Percentiles rank a stretch among this genome's conserved stretches.
Evolutionary conservation across 83 land plant species (phyloP).

Genomic region (Picea engelmannii): DNA sequence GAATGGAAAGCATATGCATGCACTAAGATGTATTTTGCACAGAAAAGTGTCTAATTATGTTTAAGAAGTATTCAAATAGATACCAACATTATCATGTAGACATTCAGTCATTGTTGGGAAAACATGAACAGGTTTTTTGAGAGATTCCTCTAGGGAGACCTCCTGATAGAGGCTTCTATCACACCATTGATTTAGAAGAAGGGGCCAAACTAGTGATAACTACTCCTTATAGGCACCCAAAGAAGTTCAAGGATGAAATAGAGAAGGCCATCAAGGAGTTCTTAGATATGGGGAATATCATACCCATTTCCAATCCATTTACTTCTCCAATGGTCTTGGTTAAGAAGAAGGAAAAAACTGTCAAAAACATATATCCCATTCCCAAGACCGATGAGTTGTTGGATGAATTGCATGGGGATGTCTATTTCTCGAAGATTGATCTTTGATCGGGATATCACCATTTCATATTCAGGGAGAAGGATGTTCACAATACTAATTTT

Average conservation of each 20-base stretch:
- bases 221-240: neutral
- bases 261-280: neutral
- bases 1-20: neutral
- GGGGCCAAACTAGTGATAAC: neutral
- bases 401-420: no score
- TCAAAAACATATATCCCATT: neutral
- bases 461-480: neutral
- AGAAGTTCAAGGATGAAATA: neutral
- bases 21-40: neutral
- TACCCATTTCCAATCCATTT: neutral
- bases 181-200: neutral
- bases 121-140: neutral
- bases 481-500: neutral
- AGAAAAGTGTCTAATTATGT: neutral
- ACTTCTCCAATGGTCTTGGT: neutral
- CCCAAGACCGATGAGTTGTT: neutral
- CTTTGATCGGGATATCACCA: neutral
- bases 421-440: no score
- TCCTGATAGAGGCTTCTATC: neutral
- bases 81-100: neutral
- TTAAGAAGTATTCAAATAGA: neutral
- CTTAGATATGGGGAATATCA: neutral
- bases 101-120: neutral
- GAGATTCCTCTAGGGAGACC: neutral
- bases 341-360: neutral